Percentiles rank a stretch among this genome's conserved stretches.
Evolutionary conservation across 495 filamentous ascomycete species (phyloP).

Genomic region (Trichocladium antarcticum): DNA sequence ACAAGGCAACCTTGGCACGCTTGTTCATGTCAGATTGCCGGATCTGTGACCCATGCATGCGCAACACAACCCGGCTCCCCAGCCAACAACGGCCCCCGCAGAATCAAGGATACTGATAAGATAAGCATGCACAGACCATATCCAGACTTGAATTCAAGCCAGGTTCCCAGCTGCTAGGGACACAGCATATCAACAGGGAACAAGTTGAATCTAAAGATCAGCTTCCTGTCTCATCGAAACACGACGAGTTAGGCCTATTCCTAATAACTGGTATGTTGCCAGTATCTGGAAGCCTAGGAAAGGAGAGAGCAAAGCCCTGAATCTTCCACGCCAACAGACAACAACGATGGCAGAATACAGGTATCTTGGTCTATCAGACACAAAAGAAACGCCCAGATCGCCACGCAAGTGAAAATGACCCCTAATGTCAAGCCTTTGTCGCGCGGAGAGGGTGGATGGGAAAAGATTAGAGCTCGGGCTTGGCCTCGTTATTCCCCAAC

Average conservation of each 20-base stretch:
- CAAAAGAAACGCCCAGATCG: slow-evolving; percentile 1
- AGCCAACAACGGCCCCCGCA: slow-evolving; percentile 5
- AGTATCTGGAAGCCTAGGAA: too few relatives aligned
- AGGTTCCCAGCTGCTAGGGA: too few relatives aligned
- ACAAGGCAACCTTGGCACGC: not conserved
- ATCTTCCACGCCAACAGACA: too few relatives aligned
- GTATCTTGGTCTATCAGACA: not conserved
- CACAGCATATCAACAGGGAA: too few relatives aligned
- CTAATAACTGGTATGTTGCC: too few relatives aligned
- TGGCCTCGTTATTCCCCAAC: slow-evolving; percentile 29
- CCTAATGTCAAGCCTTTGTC: not conserved
- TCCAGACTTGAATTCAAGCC: too few relatives aligned
- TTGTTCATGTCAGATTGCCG: not conserved
- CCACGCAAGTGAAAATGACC: not conserved
- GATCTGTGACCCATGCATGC: slow-evolving; percentile 1
- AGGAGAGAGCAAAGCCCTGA: too few relatives aligned
- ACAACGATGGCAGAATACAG: not conserved
- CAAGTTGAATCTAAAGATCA: too few relatives aligned
- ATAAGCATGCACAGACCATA: not conserved
- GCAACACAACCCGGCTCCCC: too few relatives aligned
- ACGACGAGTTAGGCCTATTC: too few relatives aligned
- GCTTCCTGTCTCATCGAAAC: too few relatives aligned
- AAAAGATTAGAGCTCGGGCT: slow-evolving; percentile 30
- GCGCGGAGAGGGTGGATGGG: not conserved
- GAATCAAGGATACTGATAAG: slow-evolving; percentile 2